Base-by-base conservation (phyloP, 2,329 filamentous ascomycete species). In the Atkinsonella hypoxylon region DNA sequence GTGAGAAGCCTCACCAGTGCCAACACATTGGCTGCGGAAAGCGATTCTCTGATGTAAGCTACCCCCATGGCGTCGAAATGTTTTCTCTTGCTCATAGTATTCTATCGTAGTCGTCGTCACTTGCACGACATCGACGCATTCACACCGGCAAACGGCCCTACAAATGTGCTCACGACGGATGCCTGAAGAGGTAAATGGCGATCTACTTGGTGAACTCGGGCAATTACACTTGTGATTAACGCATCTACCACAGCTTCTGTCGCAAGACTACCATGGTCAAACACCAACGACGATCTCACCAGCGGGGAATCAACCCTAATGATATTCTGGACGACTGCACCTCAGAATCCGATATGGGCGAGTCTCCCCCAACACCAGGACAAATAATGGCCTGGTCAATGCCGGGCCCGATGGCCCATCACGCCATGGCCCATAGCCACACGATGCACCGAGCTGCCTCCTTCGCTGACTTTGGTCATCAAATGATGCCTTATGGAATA, bases 251-350 rank as follows among this genome's bases (percentile, higher is more conserved):
- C 56, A 84, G 82, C 64, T 86, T 86, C 63, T 86, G 82, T 65
- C 75, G 83, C 50, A 86, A 86, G 64, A 85, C 82, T 5, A 85
- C 81, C 50, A 82, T 83, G 79, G 77, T 83, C 50, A 83, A 83
- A 66, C 80, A 83, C 61, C 78, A 83, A 61, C 70, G 79, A 48
- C 71, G 78, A 26, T 79, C 78, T 1, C 79, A 83, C 60, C 77
- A 81, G 58, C 74, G 78, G 55, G 74, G 79, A 38, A 67, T 78
- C 50, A 72, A 80, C 57, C 71, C 74, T 40, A 75, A 76, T 49
- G 77, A 82, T 57, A 61, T 65, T 7, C 61, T 73, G 41, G 77
- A 77, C 57, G 76, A 79, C 59, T 76, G 68, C 62, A 73, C 70
- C 32, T 81, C 74, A 20, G 76, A 78, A 46, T 77, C 74, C n/a